Base-by-base conservation (phyloP, 23 red algal genomes). In the Pyropia haitanensis region DNA sequence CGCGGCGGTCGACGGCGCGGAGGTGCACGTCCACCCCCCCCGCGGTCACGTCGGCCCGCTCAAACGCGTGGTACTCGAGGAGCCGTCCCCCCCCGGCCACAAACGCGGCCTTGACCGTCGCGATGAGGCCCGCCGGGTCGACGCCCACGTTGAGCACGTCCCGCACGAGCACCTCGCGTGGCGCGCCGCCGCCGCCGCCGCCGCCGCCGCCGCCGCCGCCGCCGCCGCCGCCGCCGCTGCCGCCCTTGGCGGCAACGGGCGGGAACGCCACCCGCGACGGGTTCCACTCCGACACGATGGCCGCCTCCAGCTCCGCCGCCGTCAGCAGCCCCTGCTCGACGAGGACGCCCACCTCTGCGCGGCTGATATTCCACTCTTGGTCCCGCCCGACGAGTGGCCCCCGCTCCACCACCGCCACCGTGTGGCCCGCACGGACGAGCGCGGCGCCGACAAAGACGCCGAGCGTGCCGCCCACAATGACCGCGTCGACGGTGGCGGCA, bases 331-430 rank as follows among this genome's bases (percentile, higher is more conserved):
- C 49, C 49, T 78, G 63, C 15, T 58, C 66, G 18, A 89, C 53
- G 12, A 96, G 62, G 23, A 73, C 60, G 19, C n/a, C 29, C 56
- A 96, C 49, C 65, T 96, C 91, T 0, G 19, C 29, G 0, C 91
- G 83, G 39, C 72, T 80, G 16, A 71, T 82, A 48, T 96, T 96
- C 91, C 91, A 96, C 52, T 96, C 91, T 44, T 96, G 91, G 14
- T 67, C 28, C 0, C 91, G 63, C 2, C 91, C 91, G 3, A 50
- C 29, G 1, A 96, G 31, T 1, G 55, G 65, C 8, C 91, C 91
- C 15, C 82, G 76, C 49, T 96, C 91, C 18, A 88, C 62, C 13
- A 96, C 80, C 10, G 71, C 77, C 10, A 89, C 77, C 39, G 70
- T 31, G 72, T 77, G 70, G 1, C 76, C 76, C 24, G 67, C 81